Conservation (phyloP, 345 rosid species). For the Camelina laxa region DNA sequence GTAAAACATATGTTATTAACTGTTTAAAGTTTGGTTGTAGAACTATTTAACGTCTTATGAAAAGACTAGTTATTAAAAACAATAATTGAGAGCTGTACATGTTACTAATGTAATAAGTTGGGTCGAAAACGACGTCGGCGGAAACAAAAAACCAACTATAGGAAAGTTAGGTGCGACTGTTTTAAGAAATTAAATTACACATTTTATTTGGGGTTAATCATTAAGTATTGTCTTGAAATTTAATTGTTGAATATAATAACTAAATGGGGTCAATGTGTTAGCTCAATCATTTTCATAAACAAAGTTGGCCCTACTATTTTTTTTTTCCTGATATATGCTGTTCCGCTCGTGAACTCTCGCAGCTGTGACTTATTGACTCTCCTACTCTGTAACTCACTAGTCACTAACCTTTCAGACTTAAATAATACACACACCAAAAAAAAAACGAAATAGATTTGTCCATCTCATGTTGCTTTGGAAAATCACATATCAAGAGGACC, state of each 20-base stretch:
- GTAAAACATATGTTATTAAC: not conserved
- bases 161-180: constrained; percentile 36
- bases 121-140: constrained; percentile 33
- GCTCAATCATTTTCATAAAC: constrained; percentile 47
- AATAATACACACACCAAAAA: not conserved
- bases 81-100: constrained; percentile 13
- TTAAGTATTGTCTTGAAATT: constrained; percentile 25
- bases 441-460: not conserved
- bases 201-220: constrained; percentile 23
- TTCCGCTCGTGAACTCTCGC: constrained; percentile 51
- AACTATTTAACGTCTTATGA: not conserved
- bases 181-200: constrained; percentile 13
- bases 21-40: not conserved
- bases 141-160: constrained; percentile 1
- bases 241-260: constrained; percentile 31
- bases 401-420: constrained; percentile 9
- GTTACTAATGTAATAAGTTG: constrained; percentile 23
- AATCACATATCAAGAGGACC: not conserved
- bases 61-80: not conserved
- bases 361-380: constrained; percentile 34
- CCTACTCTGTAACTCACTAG: constrained; percentile 19
- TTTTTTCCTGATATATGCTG: constrained; percentile 27
- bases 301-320: constrained; percentile 38
- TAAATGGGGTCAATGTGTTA: constrained; percentile 39
- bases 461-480: not conserved